A percentile compares a stretch with the other conserved stretches of the same genome.
phyloP scores from a whole-genome alignment of 306 rosid genomes.

The Castanopsis chinensis region DNA sequence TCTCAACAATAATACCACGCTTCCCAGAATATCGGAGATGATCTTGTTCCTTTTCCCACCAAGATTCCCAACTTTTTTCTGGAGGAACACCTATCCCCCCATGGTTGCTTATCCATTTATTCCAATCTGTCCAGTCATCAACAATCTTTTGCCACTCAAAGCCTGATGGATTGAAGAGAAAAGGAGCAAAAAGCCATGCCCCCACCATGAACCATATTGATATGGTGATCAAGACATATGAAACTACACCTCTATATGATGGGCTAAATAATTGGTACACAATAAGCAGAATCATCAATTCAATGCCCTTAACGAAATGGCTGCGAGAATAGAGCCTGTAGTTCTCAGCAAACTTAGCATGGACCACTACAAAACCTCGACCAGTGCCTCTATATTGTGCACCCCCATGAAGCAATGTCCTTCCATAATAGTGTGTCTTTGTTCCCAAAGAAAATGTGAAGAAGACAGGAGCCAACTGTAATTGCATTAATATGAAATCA shows the following conservation, averaged over 20 bases:
- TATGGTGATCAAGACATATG: slow-evolving; percentile 65
- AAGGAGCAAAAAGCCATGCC: slow-evolving; percentile 98
- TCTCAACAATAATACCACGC: slow-evolving; percentile 67
- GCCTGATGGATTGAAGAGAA: slow-evolving; percentile 95
- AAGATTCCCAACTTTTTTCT: slow-evolving; percentile 94
- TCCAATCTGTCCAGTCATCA: slow-evolving; percentile 98
- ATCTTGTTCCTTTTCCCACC: slow-evolving; percentile 92
- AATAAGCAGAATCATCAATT: slow-evolving; percentile 84
- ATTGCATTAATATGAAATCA: slow-evolving; percentile 87
- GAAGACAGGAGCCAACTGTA: slow-evolving; percentile 88
- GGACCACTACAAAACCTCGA: slow-evolving; percentile 93
- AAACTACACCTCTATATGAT: slow-evolving; percentile 56
- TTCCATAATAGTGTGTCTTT: slow-evolving; percentile 92
- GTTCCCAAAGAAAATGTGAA: slow-evolving; percentile 97
- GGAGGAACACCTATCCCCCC: slow-evolving; percentile 93
- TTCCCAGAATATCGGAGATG: slow-evolving; percentile 74
- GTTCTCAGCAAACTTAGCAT: slow-evolving; percentile 90
- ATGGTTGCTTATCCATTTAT: slow-evolving; percentile 82
- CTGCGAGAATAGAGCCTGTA: slow-evolving; percentile 93
- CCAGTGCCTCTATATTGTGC: slow-evolving; percentile 94
- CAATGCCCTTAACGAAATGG: slow-evolving; percentile 96
- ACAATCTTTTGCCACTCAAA: slow-evolving; percentile 99
- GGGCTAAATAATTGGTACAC: slow-evolving; percentile 81
- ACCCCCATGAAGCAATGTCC: slow-evolving; percentile 99
- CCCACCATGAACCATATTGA: slow-evolving; percentile 95